Percentiles rank a stretch among this genome's conserved stretches.
These are phyloP conservation scores for Diaporthe aspalathi DNA, from an alignment of 2,329 filamentous ascomycete species.

Conservation along the genomic window DNA sequence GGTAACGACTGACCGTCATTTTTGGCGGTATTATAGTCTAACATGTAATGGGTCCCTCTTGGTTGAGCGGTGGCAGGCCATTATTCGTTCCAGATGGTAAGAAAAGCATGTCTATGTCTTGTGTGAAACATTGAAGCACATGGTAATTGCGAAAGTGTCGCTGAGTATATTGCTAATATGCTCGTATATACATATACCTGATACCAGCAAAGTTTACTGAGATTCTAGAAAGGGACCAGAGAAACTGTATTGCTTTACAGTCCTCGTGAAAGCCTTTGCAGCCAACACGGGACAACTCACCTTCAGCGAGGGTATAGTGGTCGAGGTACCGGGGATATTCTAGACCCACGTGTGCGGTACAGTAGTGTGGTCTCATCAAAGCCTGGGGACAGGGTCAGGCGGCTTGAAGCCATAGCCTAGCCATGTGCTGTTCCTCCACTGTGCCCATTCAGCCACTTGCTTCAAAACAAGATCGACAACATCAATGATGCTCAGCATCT, in stretches of 20 bases:
- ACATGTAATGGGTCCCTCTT: too few species aligned
- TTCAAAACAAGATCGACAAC: background rate
- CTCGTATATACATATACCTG: too few species aligned
- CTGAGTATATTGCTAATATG: too few species aligned
- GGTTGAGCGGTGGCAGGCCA: too few species aligned
- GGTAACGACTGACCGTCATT: background rate
- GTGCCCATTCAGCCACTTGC: background rate
- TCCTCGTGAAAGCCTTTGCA: too few species aligned
- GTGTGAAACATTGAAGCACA: background rate
- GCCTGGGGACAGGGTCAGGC: background rate
- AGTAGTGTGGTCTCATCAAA: background rate
- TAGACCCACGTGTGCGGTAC: background rate
- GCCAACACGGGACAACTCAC: background rate
- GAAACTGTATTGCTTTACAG: background rate
- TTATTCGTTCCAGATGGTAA: too few species aligned
- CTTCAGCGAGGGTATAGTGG: background rate
- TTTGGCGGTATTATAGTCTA: too few species aligned
- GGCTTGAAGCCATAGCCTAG: background rate
- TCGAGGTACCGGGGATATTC: background rate
- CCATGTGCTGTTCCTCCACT: background rate
- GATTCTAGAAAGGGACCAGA: background rate
- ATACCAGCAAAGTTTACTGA: background rate
- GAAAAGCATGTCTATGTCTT: background rate
- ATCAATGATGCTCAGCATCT: background rate
- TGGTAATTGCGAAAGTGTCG: background rate